Evolutionary conservation across 306 rosid genomes (phyloP).

Genomic region (Lablab purpureus): DNA sequence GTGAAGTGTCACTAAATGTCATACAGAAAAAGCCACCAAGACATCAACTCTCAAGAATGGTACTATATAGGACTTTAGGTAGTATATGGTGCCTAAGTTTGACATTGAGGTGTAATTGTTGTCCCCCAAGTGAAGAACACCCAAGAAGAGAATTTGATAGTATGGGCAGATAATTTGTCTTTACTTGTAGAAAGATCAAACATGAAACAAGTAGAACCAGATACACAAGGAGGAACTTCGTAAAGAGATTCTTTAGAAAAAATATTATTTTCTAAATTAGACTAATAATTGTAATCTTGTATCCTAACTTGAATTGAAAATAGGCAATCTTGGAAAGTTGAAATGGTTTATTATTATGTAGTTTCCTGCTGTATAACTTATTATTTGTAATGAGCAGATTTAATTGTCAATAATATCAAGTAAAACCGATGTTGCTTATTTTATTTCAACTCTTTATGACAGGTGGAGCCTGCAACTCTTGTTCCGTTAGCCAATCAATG

Average conservation of each 20-base stretch:
- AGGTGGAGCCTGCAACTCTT: constrained; percentile 96
- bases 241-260: not conserved
- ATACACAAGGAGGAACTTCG: not conserved
- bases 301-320: not conserved
- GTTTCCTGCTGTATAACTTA: not conserved
- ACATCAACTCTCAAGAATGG: too few species aligned
- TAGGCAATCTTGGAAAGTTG: not conserved
- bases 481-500: constrained; percentile 93
- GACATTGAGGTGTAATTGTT: not conserved
- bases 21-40: too few species aligned
- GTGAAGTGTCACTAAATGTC: too few species aligned
- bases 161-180: not conserved
- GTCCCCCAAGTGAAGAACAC: not conserved
- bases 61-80: too few species aligned
- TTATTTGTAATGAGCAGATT: constrained; percentile 17
- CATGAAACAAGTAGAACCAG: not conserved
- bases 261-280: not conserved
- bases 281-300: not conserved
- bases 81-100: too few species aligned
- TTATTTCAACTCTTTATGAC: constrained; percentile 41
- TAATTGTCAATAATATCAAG: constrained; percentile 19
- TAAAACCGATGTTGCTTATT: constrained; percentile 24
- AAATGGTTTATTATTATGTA: not conserved
- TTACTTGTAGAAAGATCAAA: not conserved
- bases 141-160: not conserved